phyloP scores from a whole-genome alignment of 768 basidiomycete genomes.

The Amanita inopinata region DNA sequence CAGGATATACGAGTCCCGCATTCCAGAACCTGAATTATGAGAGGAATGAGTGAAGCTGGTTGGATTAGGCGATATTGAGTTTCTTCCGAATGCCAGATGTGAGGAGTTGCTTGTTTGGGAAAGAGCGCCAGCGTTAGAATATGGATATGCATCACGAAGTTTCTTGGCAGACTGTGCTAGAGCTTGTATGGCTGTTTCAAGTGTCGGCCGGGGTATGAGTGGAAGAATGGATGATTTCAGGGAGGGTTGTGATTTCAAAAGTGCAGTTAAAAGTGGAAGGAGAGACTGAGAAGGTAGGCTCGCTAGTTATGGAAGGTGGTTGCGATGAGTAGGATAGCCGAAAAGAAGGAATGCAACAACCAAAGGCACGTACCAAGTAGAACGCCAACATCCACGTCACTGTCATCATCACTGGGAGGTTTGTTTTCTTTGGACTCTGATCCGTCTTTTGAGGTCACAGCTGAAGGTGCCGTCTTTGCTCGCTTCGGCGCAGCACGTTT shows the following conservation, averaged over 20 bases:
- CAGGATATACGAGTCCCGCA: slow-evolving; percentile 75
- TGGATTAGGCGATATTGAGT: slow-evolving; percentile 12
- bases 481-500: slow-evolving; percentile 66
- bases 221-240: slow-evolving; percentile 65
- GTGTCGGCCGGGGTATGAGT: slow-evolving; percentile 76
- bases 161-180: slow-evolving; percentile 60
- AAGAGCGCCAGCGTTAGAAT: slow-evolving; percentile 40
- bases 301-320: slow-evolving; percentile 42
- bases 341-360: slow-evolving; percentile 6
- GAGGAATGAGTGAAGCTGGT: slow-evolving; percentile 12
- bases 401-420: slow-evolving; percentile 29
- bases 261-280: slow-evolving; percentile 59
- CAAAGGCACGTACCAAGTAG: slow-evolving; percentile 50
- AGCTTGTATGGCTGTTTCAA: slow-evolving; percentile 64
- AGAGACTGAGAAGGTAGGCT: slow-evolving; percentile 71
- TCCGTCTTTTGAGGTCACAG: slow-evolving; percentile 27
- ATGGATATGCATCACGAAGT: slow-evolving; percentile 76
- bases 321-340: too few relatives aligned
- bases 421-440: slow-evolving; percentile 41
- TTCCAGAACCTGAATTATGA: slow-evolving; percentile 35
- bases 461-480: slow-evolving; percentile 33
- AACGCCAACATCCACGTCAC: slow-evolving; percentile 72
- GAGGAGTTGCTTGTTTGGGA: slow-evolving; percentile 1
- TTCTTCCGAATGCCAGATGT: slow-evolving; percentile 23
- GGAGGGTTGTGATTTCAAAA: slow-evolving; percentile 58